Percentiles rank a stretch among this genome's conserved stretches.
Evolutionary conservation across 345 rosid genomes (phyloP).

Genomic region (Hypericum androsaemum): DNA sequence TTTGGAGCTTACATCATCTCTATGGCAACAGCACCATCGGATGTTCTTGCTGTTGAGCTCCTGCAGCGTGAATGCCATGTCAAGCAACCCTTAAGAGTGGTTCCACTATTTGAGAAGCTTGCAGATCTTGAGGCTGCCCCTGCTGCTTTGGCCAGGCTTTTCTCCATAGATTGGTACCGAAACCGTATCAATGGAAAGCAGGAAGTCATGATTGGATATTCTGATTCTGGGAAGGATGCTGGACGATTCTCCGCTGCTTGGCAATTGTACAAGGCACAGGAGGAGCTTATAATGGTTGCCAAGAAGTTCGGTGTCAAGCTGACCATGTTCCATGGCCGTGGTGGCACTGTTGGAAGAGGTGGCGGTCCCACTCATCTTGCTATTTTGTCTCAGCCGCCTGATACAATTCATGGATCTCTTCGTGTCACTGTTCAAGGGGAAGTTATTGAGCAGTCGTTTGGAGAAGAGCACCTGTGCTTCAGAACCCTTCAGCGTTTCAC

Average conservation of each 20-base stretch:
- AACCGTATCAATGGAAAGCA: slow-evolving; percentile 85
- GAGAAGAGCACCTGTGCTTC: slow-evolving; percentile 88
- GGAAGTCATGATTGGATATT: slow-evolving; percentile 99
- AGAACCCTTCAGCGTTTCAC: slow-evolving; percentile 94
- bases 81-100: slow-evolving; percentile 83
- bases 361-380: slow-evolving; percentile 99
- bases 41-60: slow-evolving; percentile 38
- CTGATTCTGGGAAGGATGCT: slow-evolving; percentile 97
- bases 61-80: slow-evolving; percentile 92
- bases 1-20: slow-evolving; percentile 31
- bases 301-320: slow-evolving; percentile 79
- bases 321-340: slow-evolving; percentile 99
- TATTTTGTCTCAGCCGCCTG: slow-evolving; percentile 98
- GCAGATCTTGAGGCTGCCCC: slow-evolving; percentile 98
- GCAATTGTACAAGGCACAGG: slow-evolving; percentile 97
- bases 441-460: slow-evolving; percentile 93
- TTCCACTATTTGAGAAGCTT: slow-evolving; percentile 95
- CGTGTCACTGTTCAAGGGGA: slow-evolving; percentile 97
- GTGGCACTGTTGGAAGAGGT: slow-evolving; percentile 99
- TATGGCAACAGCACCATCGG: slow-evolving; percentile 29
- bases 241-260: slow-evolving; percentile 97
- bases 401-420: slow-evolving; percentile 85
- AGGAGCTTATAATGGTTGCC: slow-evolving; percentile 85
- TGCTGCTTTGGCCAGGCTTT: slow-evolving; percentile 81
- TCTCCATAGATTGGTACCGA: slow-evolving; percentile 90